Evolutionary conservation across 1,139 yeast genomes (phyloP), one percentile per base, ranked within the genome.

Genomic region (Nakaseomyces uthaithaninus): DNA sequence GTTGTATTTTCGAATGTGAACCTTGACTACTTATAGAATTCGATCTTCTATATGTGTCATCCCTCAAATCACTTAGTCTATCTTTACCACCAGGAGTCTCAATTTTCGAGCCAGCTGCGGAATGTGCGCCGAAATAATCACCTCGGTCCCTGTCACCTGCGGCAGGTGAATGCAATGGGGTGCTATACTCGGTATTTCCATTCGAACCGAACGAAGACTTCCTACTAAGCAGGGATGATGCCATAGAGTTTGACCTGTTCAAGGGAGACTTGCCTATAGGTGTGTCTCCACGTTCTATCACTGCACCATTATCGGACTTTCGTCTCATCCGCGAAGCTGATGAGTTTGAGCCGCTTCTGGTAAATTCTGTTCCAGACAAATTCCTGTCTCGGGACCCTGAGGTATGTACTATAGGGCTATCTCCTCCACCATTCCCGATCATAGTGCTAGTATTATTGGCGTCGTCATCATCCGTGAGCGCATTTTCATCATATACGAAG

Each of bases 111-210:
- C 33, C 28, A 18, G 33, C 36, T n/a, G 34, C 27, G 11, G 41
- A 17, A 14, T 28, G 36, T 15, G 27, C 23, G 3, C 35, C 15
- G 16, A 31, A 31, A 20, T 31, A 31, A n/a, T 31, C 35, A 26
- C 33, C 40, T 12, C 25, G 24, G 12, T 18, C 26, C 11, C 27
- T 27, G 22, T 27, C 26, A 5, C 19, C 18, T 2, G 24, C 28
- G 10, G 45, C 41, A 26, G 53, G 46, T 33, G 48, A 27, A 33
- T 43, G 34, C 39, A 46, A 31, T 37, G 46, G 42, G 10, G 51
- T 43, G 20, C 34, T 40, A 23, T 41, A 41, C 5, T 38, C 41
- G 17, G 45, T 36, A 37, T 33, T 39, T n/a, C 46, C 44, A 4
- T 42, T 38, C 25, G 45, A 36, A 26, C 35, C 33, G 33, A 24